These are phyloP conservation scores for Saitozyma podzolica DNA, from an alignment of 768 basidiomycete genomes.

Conservation along the genomic window DNA sequence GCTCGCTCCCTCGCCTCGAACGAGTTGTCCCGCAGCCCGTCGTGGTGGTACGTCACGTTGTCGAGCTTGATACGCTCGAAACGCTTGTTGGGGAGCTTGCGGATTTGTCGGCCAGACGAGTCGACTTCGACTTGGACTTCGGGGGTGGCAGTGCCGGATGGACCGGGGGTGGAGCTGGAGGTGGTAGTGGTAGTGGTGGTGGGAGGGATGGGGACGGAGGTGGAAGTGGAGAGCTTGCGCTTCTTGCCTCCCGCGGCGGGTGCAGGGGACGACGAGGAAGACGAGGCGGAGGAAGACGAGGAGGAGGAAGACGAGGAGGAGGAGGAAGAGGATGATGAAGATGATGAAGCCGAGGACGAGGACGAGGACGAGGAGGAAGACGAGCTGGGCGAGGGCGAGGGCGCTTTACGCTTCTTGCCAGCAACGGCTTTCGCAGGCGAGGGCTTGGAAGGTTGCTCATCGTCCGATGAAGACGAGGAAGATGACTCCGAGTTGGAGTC, in stretches of 20 bases:
- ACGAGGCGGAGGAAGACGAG: constrained; percentile 9
- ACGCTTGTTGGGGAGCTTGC: constrained; percentile 58
- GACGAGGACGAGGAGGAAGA: constrained; percentile 34
- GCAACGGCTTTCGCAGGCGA: constrained; percentile 25
- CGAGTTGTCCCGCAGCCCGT: constrained; percentile 66
- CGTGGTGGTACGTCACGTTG: constrained; percentile 58
- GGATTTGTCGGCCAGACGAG: neutral
- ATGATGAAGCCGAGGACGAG: constrained; percentile 26
- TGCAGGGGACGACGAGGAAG: constrained; percentile 4
- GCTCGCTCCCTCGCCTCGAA: constrained; percentile 71
- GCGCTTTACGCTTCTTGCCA: constrained; percentile 42
- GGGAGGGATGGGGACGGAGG: constrained; percentile 30
- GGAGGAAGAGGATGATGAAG: constrained; percentile 31
- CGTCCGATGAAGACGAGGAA: too few species aligned
- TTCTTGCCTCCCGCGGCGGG: constrained; percentile 30
- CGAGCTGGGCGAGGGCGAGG: constrained; percentile 27
- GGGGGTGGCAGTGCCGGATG: constrained; percentile 22
- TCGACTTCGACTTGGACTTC: constrained; percentile 33
- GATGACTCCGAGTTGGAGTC: too few species aligned
- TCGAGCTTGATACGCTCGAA: constrained; percentile 79
- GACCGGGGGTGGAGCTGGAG: constrained; percentile 20
- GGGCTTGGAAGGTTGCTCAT: neutral
- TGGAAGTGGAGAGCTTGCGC: constrained; percentile 35
- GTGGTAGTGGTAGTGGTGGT: constrained; percentile 38
- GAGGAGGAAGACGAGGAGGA: constrained; percentile 23